Evolutionary conservation across 2,329 filamentous ascomycete species (phyloP), one percentile per base, ranked within the genome.

Genomic region (Aschersonia sp.): DNA sequence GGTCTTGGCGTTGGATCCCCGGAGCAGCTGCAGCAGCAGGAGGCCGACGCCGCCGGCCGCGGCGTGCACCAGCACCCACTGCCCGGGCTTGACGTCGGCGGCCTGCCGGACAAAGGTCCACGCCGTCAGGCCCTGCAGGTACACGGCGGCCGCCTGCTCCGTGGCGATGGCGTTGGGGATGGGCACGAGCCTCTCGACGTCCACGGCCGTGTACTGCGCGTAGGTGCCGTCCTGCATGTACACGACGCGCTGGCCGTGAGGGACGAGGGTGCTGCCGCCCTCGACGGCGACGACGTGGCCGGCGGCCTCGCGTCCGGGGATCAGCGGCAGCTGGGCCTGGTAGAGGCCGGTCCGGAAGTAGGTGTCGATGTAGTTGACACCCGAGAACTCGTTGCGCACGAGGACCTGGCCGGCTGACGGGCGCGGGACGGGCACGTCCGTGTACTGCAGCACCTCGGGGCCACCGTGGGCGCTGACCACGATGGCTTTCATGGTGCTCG

Each of bases 301-400:
- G 49, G 79, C 75, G 50, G 75, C 85, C 69, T 96, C 89, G 57
- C 83, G 82, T 52, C 89, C 88, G 22, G 90, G 81, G 46, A 82
- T 80, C 56, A 85, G 75, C 5, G 88, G 89, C 56, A 85, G 79
- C 1, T 83, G 73, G 1, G 80, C 69, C 9, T 72, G 68, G 71
- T 95, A 95, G 46, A 94, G 76, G 9, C 89, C 89, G 10, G 76
- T 79, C 61, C 89, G 87, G 75, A 89, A 94, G 68, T 95, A 94
- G 40, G 70, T 94, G 65, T 95, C 89, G 58, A 95, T 94, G 67
- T 77, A 95, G 67, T 95, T 95, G 51, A 95, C 70, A 50, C 88
- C 89, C 45, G 83, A 73, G 60, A 77, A 85, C 53, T 82, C 78
- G 64, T 94, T 94, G 65, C 83, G 84, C 50, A 95, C 77, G 4